Base-by-base conservation (phyloP, 306 rosid species). In the Macrotyloma uniflorum region DNA sequence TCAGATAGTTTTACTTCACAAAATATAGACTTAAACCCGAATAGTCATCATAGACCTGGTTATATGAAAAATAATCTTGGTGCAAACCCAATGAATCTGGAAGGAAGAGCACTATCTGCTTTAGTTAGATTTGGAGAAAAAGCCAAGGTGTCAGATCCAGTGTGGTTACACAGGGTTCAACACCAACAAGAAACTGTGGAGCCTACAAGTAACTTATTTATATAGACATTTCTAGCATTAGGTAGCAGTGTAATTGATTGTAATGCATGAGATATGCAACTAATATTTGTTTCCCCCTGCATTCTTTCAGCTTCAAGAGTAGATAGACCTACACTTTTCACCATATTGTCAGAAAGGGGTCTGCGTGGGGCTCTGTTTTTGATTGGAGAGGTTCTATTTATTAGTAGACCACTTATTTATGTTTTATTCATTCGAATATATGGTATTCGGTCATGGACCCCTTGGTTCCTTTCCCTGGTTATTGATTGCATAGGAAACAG, bases 41-140 rank as follows among this genome's bases (percentile, higher is more conserved):
- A 82, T 19, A 85, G 75, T 67, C 72, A 79, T 72, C 51, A 69
- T 36, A 83, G 83, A 16, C 54, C 87, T 77, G 86, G 86, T 50
- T 76, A 72, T 83, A 49, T 77, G 78, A 74, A 76, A 64, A 86
- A 81, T 72, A 81, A 74, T 71, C 72, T 57, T 79, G 88, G 82
- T 47, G 81, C 67, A 42, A 86, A 83, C 67, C 86, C 82, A 23
- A 82, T 89, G 93, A 91, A 91, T 83, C 81, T 82, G 42, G 97
- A 91, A 93, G 93, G 97, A 83, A 87, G 92, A 82, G 99, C 98
- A 7, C 69, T 89, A 26, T 92, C 95, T 82, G 98, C 98, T 35
- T 84, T 95, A 81, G 91, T 75, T 79, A 86, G 82, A 53, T 95
- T 95, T 28, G 98, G 97, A 47, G 91, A 93, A 83, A 93, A 84